Percentiles rank a stretch among this genome's conserved stretches.
These are phyloP conservation scores for Neurospora discreta DNA, from an alignment of 495 filamentous ascomycete species.

Conservation along the genomic window DNA sequence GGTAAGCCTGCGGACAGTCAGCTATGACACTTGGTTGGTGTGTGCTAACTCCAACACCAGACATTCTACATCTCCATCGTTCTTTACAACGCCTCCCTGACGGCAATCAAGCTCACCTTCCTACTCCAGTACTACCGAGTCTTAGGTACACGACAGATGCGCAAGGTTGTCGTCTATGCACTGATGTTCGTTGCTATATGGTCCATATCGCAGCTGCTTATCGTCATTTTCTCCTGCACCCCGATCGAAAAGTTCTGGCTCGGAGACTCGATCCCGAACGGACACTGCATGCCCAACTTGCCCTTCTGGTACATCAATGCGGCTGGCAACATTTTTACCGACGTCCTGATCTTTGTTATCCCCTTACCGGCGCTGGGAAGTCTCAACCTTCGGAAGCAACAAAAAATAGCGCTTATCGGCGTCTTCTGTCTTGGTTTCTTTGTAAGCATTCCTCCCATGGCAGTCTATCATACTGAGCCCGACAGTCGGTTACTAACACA, in stretches of 20 bases:
- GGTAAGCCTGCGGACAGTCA: slow-evolving; percentile 1
- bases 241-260: slow-evolving; percentile 32
- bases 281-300: slow-evolving; percentile 31
- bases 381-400: slow-evolving; percentile 15
- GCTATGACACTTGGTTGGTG: background rate
- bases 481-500: background rate
- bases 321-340: slow-evolving; percentile 40
- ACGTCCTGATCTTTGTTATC: slow-evolving; percentile 38
- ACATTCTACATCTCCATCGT: slow-evolving; percentile 33
- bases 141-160: slow-evolving; percentile 21
- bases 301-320: slow-evolving; percentile 40
- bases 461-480: background rate
- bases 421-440: slow-evolving; percentile 24
- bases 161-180: slow-evolving; percentile 14
- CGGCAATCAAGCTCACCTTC: slow-evolving; percentile 32
- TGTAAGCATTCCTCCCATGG: slow-evolving; percentile 5
- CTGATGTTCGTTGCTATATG: slow-evolving; percentile 24
- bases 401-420: slow-evolving; percentile 17
- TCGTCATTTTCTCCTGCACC: slow-evolving; percentile 27
- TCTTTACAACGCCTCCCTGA: slow-evolving; percentile 31
- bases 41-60: slow-evolving; percentile 8
- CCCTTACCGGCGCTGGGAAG: slow-evolving; percentile 34
- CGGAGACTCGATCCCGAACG: slow-evolving; percentile 8
- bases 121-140: slow-evolving; percentile 34
- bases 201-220: slow-evolving; percentile 30